Percentiles rank a stretch among this genome's conserved stretches.
Conservation (phyloP, 1,284 basidiomycete genomes). For the Ceratobasidium sp. region DNA sequence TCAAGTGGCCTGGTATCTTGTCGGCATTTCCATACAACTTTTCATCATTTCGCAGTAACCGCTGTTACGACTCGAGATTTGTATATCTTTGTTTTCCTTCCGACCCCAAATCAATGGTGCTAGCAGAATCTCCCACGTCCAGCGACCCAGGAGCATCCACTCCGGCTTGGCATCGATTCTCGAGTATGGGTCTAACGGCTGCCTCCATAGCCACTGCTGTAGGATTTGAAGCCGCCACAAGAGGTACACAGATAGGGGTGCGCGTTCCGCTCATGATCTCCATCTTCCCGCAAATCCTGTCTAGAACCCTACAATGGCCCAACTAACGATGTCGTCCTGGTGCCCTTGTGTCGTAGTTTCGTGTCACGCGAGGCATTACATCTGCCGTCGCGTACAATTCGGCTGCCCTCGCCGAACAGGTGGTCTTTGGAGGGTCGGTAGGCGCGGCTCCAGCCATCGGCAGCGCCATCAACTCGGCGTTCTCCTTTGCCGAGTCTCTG, state of each 20-base stretch:
- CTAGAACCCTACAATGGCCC: not conserved
- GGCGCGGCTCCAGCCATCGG: conserved; percentile 68
- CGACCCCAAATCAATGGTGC: not conserved
- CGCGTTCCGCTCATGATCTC: conserved; percentile 50
- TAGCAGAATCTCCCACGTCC: not conserved
- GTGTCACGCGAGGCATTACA: conserved; percentile 70
- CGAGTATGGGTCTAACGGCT: conserved; percentile 44
- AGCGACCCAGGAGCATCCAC: not conserved
- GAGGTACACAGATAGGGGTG: conserved; percentile 73
- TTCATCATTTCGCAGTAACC: not conserved
- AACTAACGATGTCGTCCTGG: not conserved
- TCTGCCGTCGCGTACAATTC: conserved; percentile 67
- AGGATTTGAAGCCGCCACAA: conserved; percentile 74
- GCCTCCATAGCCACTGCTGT: conserved; percentile 69
- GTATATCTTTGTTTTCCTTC: not conserved
- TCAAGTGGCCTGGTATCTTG: not conserved
- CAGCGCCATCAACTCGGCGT: conserved; percentile 67
- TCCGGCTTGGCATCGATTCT: conserved; percentile 37
- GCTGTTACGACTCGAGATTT: not conserved
- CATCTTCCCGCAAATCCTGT: conserved; percentile 39
- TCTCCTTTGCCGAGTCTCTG: conserved; percentile 73
- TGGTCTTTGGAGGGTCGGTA: conserved; percentile 68
- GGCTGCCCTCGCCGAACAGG: conserved; percentile 68
- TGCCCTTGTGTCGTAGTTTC: conserved; percentile 62
- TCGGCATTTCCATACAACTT: not conserved